Percentiles rank a stretch among this genome's conserved stretches.
Evolutionary conservation across 345 rosid species (phyloP).

Genomic region (Linum trigynum): DNA sequence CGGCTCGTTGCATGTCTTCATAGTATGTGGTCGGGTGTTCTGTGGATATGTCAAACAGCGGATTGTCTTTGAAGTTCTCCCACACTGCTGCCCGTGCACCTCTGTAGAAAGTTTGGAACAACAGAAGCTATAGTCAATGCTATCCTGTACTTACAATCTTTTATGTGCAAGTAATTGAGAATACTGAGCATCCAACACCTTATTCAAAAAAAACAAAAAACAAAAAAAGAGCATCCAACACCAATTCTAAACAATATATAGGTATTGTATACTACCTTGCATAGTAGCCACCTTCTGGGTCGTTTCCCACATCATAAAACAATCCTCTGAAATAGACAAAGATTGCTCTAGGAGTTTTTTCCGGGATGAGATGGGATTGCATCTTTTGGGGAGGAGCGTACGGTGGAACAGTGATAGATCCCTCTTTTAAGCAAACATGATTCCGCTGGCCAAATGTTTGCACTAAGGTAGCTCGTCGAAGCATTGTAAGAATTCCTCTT

Average conservation of each 20-base stretch:
- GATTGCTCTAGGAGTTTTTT: conserved; percentile 72
- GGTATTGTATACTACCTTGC: conserved; percentile 47
- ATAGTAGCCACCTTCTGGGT: conserved; percentile 95
- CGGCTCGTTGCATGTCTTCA: conserved; percentile 92
- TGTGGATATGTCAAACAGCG: conserved; percentile 85
- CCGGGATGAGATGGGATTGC: conserved; percentile 72
- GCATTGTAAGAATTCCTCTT: conserved; percentile 77
- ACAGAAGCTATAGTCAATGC: too few relatives aligned
- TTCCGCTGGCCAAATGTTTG: conserved; percentile 93
- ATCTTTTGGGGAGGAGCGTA: conserved; percentile 95
- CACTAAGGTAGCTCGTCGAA: conserved; percentile 71
- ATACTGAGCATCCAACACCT: not conserved
- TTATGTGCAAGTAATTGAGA: not conserved
- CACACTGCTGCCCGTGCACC: conserved; percentile 99
- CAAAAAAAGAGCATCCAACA: not conserved
- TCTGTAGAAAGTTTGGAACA: conserved; percentile 23
- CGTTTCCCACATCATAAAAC: conserved; percentile 88
- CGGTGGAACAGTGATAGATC: conserved; percentile 91
- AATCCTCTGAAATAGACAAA: conserved; percentile 91
- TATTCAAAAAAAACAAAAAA: not conserved
- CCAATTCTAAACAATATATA: not conserved
- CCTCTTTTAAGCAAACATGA: conserved; percentile 84
- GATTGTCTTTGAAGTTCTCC: conserved; percentile 96
- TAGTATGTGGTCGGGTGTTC: conserved; percentile 93
- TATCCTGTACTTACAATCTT: not conserved